These are phyloP conservation scores for Trametes meyenii DNA, from an alignment of 768 basidiomycete genomes.

Conservation along the genomic window DNA sequence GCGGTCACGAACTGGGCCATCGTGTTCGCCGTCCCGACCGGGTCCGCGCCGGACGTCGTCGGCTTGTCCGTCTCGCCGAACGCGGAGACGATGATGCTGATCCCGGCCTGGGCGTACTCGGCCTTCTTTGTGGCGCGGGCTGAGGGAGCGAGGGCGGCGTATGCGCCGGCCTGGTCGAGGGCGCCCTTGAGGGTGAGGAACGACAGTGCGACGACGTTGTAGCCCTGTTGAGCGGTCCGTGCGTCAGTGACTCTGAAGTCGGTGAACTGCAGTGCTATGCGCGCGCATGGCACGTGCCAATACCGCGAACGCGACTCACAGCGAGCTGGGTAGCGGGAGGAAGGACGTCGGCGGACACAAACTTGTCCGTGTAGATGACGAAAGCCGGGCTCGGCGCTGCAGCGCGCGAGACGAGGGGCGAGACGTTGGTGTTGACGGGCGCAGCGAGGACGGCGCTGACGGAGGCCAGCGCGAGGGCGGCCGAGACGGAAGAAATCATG, in stretches of 20 bases:
- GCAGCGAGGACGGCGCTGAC: conserved; percentile 10
- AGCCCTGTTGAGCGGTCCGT: conserved; percentile 5
- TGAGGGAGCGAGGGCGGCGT: conserved; percentile 10
- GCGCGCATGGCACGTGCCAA: background rate
- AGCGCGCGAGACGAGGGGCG: conserved; percentile 2
- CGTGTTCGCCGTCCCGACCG: conserved; percentile 35
- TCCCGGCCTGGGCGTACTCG: conserved; percentile 28
- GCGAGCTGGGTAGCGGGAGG: conserved; percentile 14
- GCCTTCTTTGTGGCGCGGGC: conserved; percentile 24
- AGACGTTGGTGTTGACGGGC: conserved; percentile 1
- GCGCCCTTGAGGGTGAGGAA: conserved; percentile 20
- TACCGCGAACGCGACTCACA: background rate
- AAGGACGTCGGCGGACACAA: conserved; percentile 20
- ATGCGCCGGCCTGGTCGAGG: conserved; percentile 18
- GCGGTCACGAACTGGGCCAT: conserved; percentile 38
- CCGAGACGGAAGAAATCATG: conserved; percentile 23
- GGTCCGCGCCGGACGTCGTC: conserved; percentile 34
- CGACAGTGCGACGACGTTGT: conserved; percentile 19
- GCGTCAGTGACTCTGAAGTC: background rate
- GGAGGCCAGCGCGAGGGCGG: conserved; percentile 21
- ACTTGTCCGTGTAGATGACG: conserved; percentile 21
- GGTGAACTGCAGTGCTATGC: no score
- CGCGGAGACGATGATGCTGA: conserved; percentile 28
- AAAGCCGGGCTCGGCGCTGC: conserved; percentile 19
- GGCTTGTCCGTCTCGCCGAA: conserved; percentile 36